Percentiles rank a stretch among this genome's conserved stretches.
Conservation (phyloP, 306 rosid genomes). For the Casuarina cunninghamiana region DNA sequence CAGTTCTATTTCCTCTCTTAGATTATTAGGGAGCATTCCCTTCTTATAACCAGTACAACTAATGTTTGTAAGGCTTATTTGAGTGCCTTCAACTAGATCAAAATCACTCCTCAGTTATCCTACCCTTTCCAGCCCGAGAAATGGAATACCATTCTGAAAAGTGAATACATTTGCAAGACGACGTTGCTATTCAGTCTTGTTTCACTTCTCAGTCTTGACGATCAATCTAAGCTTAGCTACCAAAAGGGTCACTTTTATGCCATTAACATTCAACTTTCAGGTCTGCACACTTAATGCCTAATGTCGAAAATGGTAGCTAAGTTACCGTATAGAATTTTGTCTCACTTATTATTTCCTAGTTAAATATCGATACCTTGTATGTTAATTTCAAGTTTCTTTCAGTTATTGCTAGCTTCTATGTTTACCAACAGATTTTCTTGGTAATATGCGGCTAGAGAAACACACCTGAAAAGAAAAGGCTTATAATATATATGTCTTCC, state of each 20-base stretch:
- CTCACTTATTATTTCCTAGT: neutral
- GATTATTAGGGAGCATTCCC: neutral
- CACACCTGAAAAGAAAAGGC: neutral
- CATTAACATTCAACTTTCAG: neutral
- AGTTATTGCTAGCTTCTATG: neutral
- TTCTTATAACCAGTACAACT: neutral
- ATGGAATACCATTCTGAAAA: too few species aligned
- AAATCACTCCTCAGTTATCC: neutral
- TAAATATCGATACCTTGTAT: neutral
- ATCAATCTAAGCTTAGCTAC: neutral
- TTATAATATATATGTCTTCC: neutral
- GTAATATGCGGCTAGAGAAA: neutral
- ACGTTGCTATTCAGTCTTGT: too few species aligned
- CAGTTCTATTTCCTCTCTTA: neutral
- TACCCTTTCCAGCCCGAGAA: too few species aligned
- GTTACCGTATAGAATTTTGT: neutral
- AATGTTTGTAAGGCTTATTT: neutral
- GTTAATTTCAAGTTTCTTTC: neutral
- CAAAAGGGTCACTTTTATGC: neutral
- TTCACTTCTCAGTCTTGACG: neutral
- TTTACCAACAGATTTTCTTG: neutral
- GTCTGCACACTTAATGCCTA: neutral
- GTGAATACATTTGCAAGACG: too few species aligned
- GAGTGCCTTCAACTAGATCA: neutral
- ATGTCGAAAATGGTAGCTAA: neutral